These are phyloP conservation scores for Solanum lycopersicoides DNA, from an alignment of 257 asterid genomes.

Conservation along the genomic window DNA sequence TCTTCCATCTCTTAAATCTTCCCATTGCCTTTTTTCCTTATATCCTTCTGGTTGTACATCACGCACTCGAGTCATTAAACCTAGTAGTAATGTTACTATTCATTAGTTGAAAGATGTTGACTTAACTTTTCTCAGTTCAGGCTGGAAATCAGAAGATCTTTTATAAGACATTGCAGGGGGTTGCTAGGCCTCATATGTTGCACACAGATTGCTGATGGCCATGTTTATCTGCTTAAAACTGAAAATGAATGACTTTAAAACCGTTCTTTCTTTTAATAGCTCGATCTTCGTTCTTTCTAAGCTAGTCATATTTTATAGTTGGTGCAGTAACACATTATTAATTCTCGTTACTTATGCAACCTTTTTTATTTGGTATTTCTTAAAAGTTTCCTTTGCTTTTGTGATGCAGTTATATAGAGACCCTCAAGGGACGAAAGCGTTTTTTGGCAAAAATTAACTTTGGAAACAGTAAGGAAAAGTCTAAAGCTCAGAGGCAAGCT, in stretches of 20 bases:
- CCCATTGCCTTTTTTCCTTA: neutral
- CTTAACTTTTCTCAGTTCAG: neutral
- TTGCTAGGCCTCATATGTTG: neutral
- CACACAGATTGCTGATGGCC: neutral
- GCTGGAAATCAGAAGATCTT: neutral
- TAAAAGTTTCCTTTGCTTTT: neutral
- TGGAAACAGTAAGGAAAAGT: constrained; percentile 76
- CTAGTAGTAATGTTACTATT: neutral
- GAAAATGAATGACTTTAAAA: neutral
- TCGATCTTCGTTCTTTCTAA: neutral
- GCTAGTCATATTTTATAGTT: neutral
- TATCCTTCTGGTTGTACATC: neutral
- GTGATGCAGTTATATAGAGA: constrained; percentile 66
- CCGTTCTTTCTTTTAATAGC: neutral
- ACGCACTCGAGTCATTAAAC: neutral
- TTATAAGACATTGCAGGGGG: neutral
- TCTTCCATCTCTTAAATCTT: neutral
- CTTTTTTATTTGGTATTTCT: constrained; percentile 1
- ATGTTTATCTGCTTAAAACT: neutral
- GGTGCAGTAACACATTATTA: neutral
- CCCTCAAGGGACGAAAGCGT: constrained; percentile 86
- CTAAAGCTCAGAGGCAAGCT: constrained; percentile 97
- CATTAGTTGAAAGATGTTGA: neutral
- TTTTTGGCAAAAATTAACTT: constrained; percentile 78
- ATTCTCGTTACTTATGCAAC: neutral